Evolutionary conservation across 208 protist genomes (phyloP).

Genomic region (Trypanosoma theileri): DNA sequence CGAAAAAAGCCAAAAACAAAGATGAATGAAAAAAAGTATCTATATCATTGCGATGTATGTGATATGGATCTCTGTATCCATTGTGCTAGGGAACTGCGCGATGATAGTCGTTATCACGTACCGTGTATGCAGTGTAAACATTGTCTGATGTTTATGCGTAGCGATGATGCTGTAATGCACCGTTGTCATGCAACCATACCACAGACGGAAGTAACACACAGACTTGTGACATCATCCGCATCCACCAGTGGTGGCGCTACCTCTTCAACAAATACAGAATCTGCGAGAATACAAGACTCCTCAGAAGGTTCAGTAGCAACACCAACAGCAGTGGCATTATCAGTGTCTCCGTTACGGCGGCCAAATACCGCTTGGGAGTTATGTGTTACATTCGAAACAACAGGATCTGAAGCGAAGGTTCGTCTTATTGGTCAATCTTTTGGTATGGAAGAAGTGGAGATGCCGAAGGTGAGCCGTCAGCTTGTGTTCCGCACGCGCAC

Average conservation of each 20-base stretch:
- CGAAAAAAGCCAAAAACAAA: slow-evolving; percentile 10
- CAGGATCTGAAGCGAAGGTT: slow-evolving; percentile 12
- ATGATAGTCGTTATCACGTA: slow-evolving; percentile 68
- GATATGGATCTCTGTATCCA: slow-evolving; percentile 63
- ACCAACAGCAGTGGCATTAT: neutral
- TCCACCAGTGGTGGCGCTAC: slow-evolving; percentile 21
- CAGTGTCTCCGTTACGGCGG: neutral
- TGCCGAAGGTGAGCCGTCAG: slow-evolving; percentile 2
- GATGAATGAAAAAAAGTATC: slow-evolving; percentile 13
- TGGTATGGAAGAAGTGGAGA: slow-evolving; percentile 8
- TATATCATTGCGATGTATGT: slow-evolving; percentile 73
- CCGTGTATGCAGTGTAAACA: slow-evolving; percentile 74
- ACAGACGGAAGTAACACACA: neutral
- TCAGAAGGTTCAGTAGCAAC: neutral
- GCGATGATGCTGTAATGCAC: slow-evolving; percentile 43
- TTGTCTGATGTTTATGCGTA: slow-evolving; percentile 49
- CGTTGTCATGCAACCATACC: slow-evolving; percentile 30
- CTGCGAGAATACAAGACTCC: neutral
- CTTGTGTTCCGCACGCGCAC: slow-evolving; percentile 35
- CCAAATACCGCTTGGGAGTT: slow-evolving; percentile 30
- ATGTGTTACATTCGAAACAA: slow-evolving; percentile 25
- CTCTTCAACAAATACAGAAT: slow-evolving; percentile 7
- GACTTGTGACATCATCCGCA: neutral
- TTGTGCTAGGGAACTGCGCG: slow-evolving; percentile 54
- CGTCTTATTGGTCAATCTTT: slow-evolving; percentile 20